Base-by-base conservation (phyloP, 768 basidiomycete genomes). In the Xerocomus brunneocitrinus region DNA sequence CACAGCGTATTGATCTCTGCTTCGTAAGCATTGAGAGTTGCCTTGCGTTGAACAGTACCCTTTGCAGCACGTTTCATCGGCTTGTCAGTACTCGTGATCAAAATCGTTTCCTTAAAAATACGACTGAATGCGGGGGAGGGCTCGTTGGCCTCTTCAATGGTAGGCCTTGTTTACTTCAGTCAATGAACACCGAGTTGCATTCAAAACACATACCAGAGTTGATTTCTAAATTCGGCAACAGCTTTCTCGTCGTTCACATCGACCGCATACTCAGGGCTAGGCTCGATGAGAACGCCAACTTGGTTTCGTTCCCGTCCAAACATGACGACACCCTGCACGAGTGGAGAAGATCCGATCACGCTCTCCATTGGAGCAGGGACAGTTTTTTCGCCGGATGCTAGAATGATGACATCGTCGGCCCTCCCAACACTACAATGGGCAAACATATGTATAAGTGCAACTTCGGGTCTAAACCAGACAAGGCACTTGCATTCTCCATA, bases 61-160 rank as follows among this genome's bases (percentile, higher is more conserved):
- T 71, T 71, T 1, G 62, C 67, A 1, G 77, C 67, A 40, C 74
- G 69, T 12, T 63, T 60, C 27, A 81, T 58, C 0, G 79, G 79
- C 53, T 77, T 77, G 0, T 61, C 65, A 28, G 63, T 41, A 0
- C 60, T 55, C 0, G 77, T 63, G 13, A 79, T 61, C 14, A 80
- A 31, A 41, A 81, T 79, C 79, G 80, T 76, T 58, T 81, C 76
- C 62, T 76, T 77, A 68, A 74, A 78, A 6, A 78, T 68, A 8
- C 72, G 63, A 32, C 74, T 75, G 44, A 73, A 76, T 0, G 72
- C 62, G 0, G 76, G 77, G 0, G 74, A 67, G 0, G 56, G 54
- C 12, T 48, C 55, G 53, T 78, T 79, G 0, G 74, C 77, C 24
- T 74, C 71, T 19, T 76, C 72, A 1, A 79, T 66, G 16, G 58